Conservation (phyloP, 257 asterid species). For the Ehretia macrophylla region DNA sequence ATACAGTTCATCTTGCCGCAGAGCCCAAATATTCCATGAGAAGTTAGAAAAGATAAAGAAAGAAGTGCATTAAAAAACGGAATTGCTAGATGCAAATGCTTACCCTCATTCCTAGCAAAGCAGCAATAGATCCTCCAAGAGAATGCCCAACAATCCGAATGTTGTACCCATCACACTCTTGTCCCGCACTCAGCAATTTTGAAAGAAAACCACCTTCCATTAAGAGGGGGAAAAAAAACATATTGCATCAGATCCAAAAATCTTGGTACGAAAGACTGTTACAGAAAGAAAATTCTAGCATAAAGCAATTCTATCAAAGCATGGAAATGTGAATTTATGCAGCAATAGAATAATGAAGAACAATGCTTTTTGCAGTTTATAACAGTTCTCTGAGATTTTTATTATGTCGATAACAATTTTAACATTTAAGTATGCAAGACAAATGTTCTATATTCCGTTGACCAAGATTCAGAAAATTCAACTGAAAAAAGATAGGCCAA, state of each 20-base stretch:
- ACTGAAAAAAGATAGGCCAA: too few relatives aligned
- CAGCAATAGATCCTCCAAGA: slow-evolving; percentile 34
- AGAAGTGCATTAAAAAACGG: not conserved
- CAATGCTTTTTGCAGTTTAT: too few relatives aligned
- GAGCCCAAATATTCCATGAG: too few relatives aligned
- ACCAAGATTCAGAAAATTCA: too few relatives aligned
- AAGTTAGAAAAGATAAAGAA: not conserved
- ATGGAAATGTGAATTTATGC: too few relatives aligned
- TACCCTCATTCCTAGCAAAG: slow-evolving; percentile 27
- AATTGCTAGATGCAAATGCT: not conserved
- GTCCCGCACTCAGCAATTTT: slow-evolving; percentile 21
- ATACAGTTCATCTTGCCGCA: not conserved
- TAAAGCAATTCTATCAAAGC: too few relatives aligned
- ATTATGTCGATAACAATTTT: too few relatives aligned
- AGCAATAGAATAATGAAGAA: not conserved
- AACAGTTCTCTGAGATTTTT: too few relatives aligned
- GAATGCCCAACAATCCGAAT: slow-evolving; percentile 34
- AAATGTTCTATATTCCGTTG: too few relatives aligned
- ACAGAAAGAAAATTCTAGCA: not conserved
- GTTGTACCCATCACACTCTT: slow-evolving; percentile 30
- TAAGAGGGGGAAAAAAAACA: not conserved
- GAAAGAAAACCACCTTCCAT: slow-evolving; percentile 28
- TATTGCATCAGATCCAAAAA: not conserved
- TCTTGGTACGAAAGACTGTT: not conserved
- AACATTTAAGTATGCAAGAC: too few relatives aligned